Conservation (phyloP, 768 basidiomycete genomes). For the Suillus clintonianus region DNA sequence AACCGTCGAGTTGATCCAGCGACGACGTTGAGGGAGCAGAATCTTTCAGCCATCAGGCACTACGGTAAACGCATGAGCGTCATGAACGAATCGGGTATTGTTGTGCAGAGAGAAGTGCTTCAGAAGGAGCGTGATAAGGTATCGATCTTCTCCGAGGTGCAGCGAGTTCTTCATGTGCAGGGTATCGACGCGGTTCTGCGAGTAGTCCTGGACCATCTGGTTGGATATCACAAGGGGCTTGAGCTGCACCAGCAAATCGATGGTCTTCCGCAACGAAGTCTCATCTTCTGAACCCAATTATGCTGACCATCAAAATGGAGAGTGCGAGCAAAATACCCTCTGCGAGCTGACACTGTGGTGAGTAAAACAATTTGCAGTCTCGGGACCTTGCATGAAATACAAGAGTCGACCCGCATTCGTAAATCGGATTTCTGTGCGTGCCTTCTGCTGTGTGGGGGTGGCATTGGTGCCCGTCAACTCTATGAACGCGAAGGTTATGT, state of each 20-base stretch:
- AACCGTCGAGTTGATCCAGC: conserved; percentile 99
- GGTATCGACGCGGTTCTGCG: conserved; percentile 95
- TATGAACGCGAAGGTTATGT: conserved; percentile 23
- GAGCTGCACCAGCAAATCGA: conserved; percentile 90
- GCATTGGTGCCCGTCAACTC: conserved; percentile 78
- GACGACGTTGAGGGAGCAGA: conserved; percentile 91
- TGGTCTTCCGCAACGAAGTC: conserved; percentile 78
- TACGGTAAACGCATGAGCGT: conserved; percentile 92
- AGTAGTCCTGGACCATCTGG: conserved; percentile 88
- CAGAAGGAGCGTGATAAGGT: conserved; percentile 91
- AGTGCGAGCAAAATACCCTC: conserved; percentile 89
- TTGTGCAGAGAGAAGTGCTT: conserved; percentile 94
- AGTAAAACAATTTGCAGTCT: conserved; percentile 91
- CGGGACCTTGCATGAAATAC: too few relatives aligned
- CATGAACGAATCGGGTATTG: conserved; percentile 94
- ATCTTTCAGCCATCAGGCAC: conserved; percentile 97
- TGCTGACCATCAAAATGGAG: conserved; percentile 88
- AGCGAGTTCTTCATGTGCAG: conserved; percentile 98
- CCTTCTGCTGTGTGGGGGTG: conserved; percentile 57
- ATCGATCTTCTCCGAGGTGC: conserved; percentile 98
- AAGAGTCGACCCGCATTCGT: too few relatives aligned
- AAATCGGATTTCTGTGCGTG: too few relatives aligned
- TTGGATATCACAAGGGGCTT: conserved; percentile 94
- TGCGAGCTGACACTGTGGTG: conserved; percentile 89
- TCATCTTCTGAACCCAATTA: conserved; percentile 96